Evolutionary conservation across 495 filamentous ascomycete species (phyloP).

Genomic region (Neurospora terricola): DNA sequence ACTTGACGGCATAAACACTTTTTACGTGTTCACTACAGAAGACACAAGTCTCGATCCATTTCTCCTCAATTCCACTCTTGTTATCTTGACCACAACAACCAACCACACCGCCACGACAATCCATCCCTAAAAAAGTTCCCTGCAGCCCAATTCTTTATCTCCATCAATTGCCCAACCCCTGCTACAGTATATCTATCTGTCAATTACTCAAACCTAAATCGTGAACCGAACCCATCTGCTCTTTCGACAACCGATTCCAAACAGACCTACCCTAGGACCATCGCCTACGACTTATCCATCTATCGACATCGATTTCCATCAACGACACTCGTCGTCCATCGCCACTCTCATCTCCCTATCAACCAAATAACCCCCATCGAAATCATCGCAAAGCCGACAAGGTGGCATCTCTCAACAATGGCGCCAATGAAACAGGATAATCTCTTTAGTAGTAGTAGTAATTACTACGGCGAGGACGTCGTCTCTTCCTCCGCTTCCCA

Average conservation of each 20-base stretch:
- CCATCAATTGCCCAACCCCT: not conserved
- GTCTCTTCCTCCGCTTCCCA: conserved; percentile 23
- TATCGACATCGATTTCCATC: not conserved
- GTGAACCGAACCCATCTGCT: not conserved
- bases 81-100: not conserved
- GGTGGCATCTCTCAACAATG: conserved; percentile 38
- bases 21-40: no score
- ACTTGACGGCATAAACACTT: not conserved
- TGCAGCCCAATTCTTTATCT: not conserved
- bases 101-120: not conserved
- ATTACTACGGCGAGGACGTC: conserved; percentile 52
- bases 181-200: not conserved
- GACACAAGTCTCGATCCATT: not conserved
- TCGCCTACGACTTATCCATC: not conserved
- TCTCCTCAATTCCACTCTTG: not conserved
- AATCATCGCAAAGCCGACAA: conserved; percentile 5
- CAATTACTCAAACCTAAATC: not conserved
- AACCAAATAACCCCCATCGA: not conserved
- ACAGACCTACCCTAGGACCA: not conserved
- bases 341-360: not conserved
- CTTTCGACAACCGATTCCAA: not conserved
- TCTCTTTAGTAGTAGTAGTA: conserved; percentile 58
- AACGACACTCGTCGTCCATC: not conserved
- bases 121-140: not conserved
- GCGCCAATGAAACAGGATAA: conserved; percentile 54